Base-by-base conservation (phyloP, 2,329 filamentous ascomycete genomes). In the Colletotrichum sp. region DNA sequence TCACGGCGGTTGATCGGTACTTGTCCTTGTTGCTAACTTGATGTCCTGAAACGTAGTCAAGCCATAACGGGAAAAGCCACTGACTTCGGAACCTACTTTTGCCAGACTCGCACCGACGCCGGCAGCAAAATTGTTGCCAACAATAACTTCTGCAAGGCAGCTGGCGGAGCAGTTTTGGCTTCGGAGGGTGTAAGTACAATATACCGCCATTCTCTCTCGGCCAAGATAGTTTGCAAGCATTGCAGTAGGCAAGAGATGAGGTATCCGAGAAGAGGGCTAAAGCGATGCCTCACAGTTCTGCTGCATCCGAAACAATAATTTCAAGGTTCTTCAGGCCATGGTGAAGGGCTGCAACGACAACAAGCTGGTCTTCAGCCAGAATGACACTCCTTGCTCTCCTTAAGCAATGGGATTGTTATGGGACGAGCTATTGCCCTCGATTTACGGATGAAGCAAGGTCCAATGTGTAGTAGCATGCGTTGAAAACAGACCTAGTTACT, bases 311-410 rank as follows among this genome's bases (percentile, higher is more conserved):
- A 69, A 69, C 32, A 39, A 69, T 8, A 60, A 69, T 15, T 9
- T 62, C 21, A n/a, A 59, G 16, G 52, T 69, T n/a, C 67, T 7
- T 2, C 30, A 57, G 32, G 52, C 55, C 2, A 39, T 44, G 67
- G 4, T 15, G 2, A 62, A 60, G 4, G 24, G 55, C 32, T 69
- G 67, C 34, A 69, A 12, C 2, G 52, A 69, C 7, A 69, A 69
- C 34, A 52, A 69, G 24, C 3, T 69, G 67, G 67, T 60, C 10
- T 60, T 69, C 28, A 30, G 52, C 24, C 67, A 60, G 34, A 62
- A 69, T 13, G 67, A 69, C 24, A 18, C 30, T 16, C 55, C 52
- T 2, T 69, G 67, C 16, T 60, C 52, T 10, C 52, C 52, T 34
- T 69, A 4, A 49, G 10, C 4, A 16, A 12, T 52, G 2, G 10